Evolutionary conservation across 306 rosid genomes (phyloP), one percentile per base, ranked within the genome.

Genomic region (Dicorynia guianensis): DNA sequence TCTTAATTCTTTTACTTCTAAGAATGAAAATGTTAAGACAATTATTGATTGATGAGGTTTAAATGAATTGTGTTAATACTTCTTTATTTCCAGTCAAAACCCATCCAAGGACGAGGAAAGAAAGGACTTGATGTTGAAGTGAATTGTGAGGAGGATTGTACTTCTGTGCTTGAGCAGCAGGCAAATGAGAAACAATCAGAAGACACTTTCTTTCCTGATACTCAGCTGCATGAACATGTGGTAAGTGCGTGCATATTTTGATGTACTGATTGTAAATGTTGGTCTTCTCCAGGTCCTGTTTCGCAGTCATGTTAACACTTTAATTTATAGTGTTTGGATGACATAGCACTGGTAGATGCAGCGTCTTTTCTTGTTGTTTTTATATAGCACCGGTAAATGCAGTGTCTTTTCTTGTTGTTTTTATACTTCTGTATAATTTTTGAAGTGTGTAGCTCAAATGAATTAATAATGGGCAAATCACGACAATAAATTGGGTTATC

Each of bases 121-220:
- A 95, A 89, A 86, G 97, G 96, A 63, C 81, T 69, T 77, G 94
- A 90, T 67, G 89, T 87, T 78, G 98, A 94, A 75, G 63, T 63
- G 76, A 83, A 84, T 72, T 79, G 82, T 76, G 96, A 88, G 62
- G 97, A 87, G 76, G 97, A 87, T 55, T 83, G 87, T 85, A 55
- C 81, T 75, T 84, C 74, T 79, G 68, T 71, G 35, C 61, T 83
- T 58, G 97, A 91, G 74, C 96, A 85, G 42, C 85, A 63, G 54
- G 83, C 67, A 47, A 80, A 59, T 74, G 95, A 86, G 74, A 89
- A 83, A 87, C 93, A 85, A 39, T 74, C 66, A 8, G 96, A 90
- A 56, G 91, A 85, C 80, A 70, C 87, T 80, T 70, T 77, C 63
- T 78, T 85, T 80, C 74, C 71, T 35, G 97, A 90, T 66, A 71